A percentile compares a stretch with the other conserved stretches of the same genome.
Conservation (phyloP, 768 basidiomycete species). For the Cystobasidium tubakii region DNA sequence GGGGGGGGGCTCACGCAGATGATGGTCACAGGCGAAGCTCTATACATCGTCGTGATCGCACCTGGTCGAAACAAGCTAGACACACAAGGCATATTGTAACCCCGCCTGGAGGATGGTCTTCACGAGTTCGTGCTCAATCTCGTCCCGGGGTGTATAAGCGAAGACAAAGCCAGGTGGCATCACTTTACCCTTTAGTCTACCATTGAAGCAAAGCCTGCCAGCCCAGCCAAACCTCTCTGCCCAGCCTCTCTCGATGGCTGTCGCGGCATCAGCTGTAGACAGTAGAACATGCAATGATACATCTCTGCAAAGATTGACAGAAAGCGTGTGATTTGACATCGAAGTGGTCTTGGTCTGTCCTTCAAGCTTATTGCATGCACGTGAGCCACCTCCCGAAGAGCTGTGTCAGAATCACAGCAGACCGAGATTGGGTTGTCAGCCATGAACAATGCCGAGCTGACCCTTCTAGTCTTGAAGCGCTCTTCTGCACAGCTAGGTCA, state of each 20-base stretch:
- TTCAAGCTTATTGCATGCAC: constrained; percentile 2
- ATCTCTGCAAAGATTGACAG: constrained; percentile 27
- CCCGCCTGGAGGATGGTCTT: not conserved
- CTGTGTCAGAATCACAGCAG: not conserved
- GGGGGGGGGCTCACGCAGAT: too few relatives aligned
- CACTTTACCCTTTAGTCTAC: not conserved
- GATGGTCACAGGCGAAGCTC: too few relatives aligned
- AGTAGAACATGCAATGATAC: constrained; percentile 20
- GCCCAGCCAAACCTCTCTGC: constrained; percentile 3
- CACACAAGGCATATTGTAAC: not conserved
- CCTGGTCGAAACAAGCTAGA: too few relatives aligned
- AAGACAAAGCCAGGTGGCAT: not conserved
- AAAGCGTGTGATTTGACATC: too few relatives aligned
- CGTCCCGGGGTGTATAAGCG: not conserved
- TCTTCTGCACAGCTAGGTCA: not conserved
- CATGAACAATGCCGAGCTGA: not conserved
- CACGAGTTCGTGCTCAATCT: not conserved
- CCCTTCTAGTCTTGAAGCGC: constrained; percentile 8
- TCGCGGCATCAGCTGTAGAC: not conserved
- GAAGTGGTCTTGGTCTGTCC: too few relatives aligned
- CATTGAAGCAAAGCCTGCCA: not conserved
- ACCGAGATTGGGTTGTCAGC: not conserved
- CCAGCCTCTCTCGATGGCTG: constrained; percentile 6
- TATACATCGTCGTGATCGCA: too few relatives aligned
- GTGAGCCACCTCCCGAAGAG: not conserved